Conservation (phyloP, 495 filamentous ascomycete genomes). For the Xylaria palmicola region DNA sequence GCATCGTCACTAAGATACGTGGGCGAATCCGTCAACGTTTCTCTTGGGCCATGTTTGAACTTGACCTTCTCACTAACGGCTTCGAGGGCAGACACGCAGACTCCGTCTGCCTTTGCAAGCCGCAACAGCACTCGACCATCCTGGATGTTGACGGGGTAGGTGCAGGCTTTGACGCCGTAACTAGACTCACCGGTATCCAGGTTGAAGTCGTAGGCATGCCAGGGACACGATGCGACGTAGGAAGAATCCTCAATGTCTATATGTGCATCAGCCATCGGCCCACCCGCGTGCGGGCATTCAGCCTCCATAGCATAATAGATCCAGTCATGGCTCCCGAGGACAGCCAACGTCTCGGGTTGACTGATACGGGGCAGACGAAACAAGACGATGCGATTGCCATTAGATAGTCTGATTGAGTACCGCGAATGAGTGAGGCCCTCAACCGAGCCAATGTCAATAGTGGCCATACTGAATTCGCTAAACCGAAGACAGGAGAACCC, state of each 20-base stretch:
- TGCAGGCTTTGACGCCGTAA: conserved; percentile 54
- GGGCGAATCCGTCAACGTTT: conserved; percentile 18
- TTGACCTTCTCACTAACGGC: conserved; percentile 53
- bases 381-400: conserved; percentile 51
- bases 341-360: conserved; percentile 29
- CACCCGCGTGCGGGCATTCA: conserved; percentile 53
- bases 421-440: conserved; percentile 43
- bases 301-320: conserved; percentile 56
- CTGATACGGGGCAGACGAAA: conserved; percentile 51
- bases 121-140: conserved; percentile 38
- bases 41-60: conserved; percentile 40
- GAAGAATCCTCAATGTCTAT: conserved; percentile 56
- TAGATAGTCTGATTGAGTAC: conserved; percentile 49
- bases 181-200: conserved; percentile 57
- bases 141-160: conserved; percentile 46
- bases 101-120: conserved; percentile 28
- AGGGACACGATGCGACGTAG: conserved; percentile 55
- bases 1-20: conserved; percentile 46
- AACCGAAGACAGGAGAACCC: too few species aligned
- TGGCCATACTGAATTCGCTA: conserved; percentile 21
- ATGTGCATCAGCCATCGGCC: conserved; percentile 50
- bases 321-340: conserved; percentile 45
- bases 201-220: conserved; percentile 59
- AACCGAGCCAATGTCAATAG: conserved; percentile 39
- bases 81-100: conserved; percentile 39